phyloP scores from a whole-genome alignment of 192 early-diverging fungal genomes.

The Coemansia sp. region DNA sequence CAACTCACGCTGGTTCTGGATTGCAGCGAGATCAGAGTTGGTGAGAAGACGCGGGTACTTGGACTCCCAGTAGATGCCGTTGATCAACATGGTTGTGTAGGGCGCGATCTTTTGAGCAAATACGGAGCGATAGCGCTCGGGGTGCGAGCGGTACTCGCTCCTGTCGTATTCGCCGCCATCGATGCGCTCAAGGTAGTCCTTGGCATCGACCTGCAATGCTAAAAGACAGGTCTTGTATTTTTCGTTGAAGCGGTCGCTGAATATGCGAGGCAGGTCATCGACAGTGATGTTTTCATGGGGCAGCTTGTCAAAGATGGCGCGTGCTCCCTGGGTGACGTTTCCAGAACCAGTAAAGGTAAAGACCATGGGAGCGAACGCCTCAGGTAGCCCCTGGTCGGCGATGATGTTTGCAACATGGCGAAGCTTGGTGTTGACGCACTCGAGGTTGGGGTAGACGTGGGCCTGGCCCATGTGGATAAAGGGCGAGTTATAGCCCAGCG shows the following conservation, averaged over 20 bases:
- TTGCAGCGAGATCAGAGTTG: constrained; percentile 70
- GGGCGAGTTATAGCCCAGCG: constrained; percentile 90
- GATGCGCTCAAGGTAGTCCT: constrained; percentile 83
- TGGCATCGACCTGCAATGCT: constrained; percentile 69
- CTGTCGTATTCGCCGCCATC: constrained; percentile 61
- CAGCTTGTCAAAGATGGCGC: constrained; percentile 85
- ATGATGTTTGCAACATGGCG: constrained; percentile 76
- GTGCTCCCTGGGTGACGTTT: constrained; percentile 88
- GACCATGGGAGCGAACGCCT: constrained; percentile 82
- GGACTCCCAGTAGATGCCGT: constrained; percentile 93
- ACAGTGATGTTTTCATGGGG: constrained; percentile 87
- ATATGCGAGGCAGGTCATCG: constrained; percentile 63
- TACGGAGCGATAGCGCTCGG: constrained; percentile 72
- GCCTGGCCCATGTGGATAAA: constrained; percentile 82
- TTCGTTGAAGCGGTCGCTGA: constrained; percentile 59
- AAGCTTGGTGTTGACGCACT: constrained; percentile 61
- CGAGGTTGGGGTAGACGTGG: constrained; percentile 69
- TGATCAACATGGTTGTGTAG: constrained; percentile 83
- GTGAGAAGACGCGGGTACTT: constrained; percentile 86
- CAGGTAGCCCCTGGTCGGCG: constrained; percentile 82
- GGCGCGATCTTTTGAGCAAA: constrained; percentile 92
- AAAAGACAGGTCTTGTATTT: constrained; percentile 59
- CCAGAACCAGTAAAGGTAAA: constrained; percentile 92
- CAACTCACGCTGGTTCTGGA: constrained; percentile 66
- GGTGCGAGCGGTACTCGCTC: constrained; percentile 74